Evolutionary conservation across 1,139 yeast genomes (phyloP), one percentile per base, ranked within the genome.

Genomic region (Suhomyces kunorum): DNA sequence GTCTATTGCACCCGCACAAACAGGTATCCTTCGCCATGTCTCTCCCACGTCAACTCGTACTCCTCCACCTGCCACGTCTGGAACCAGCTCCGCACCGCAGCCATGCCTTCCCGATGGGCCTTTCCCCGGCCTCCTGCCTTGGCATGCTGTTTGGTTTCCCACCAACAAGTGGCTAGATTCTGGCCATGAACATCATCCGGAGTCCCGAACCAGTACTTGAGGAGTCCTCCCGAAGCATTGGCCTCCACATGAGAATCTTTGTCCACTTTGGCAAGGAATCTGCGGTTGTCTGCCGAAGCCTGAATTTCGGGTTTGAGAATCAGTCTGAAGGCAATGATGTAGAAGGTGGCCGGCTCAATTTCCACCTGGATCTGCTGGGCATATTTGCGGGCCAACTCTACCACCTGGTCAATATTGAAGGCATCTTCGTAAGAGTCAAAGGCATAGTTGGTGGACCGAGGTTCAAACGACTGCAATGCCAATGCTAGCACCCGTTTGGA

Each of bases 101-200:
- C 37, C 54, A 63, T 59, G 3, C 66, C 66, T 31, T 54, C 51
- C 28, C 63, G 42, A 40, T 64, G 68, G 3, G 58, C 53, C 23
- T 48, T 41, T 3, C 66, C 67, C 1, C 58, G 54, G 2, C 68
- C 69, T 6, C 69, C 68, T 4, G 30, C 20, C 34, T 45, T 49
- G 8, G 69, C 66, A 33, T 57, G 55, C 13, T 43, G 38, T 22
- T 47, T 50, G 26, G 45, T 43, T 18, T 50, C 51, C 69, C 68
- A 64, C 68, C 66, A 63, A 38, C 68, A 64, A 1, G 69, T 64
- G 5, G 68, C 69, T 34, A 64, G 46, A 39, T 63, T 64, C 38
- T 58, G 54, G 1, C 64, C 68, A 16, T 44, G 44, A 6, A 41
- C 52, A 25, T 50, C 48, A 35, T 63, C 60, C 1, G 68, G 68